Percentiles rank a stretch among this genome's conserved stretches.
These are phyloP conservation scores for Hebeloma cylindrosporum DNA, from an alignment of 768 basidiomycete species.

Conservation along the genomic window DNA sequence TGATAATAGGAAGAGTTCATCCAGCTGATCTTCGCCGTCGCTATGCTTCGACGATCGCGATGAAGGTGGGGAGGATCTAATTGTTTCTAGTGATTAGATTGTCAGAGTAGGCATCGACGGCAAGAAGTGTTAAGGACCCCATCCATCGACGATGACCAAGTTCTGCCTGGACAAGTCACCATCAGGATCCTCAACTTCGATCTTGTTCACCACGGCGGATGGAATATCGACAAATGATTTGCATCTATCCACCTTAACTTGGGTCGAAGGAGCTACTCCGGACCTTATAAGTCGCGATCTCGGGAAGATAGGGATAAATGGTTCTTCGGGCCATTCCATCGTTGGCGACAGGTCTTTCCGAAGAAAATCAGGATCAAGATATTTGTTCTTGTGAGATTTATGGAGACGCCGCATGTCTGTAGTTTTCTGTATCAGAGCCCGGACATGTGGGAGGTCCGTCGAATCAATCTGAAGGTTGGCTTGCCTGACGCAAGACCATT, in stretches of 20 bases:
- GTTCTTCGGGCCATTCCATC: constrained; percentile 12
- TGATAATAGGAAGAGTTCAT: constrained; percentile 53
- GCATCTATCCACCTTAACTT: constrained; percentile 5
- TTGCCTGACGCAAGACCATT: constrained; percentile 4
- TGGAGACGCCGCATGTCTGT: constrained; percentile 21
- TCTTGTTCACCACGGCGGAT: constrained; percentile 6
- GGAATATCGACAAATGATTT: constrained; percentile 13
- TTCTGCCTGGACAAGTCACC: constrained; percentile 45
- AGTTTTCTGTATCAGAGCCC: constrained; percentile 19
- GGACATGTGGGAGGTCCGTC: constrained; percentile 23
- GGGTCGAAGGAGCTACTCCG: constrained; percentile 3
- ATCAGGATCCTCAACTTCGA: constrained; percentile 35
- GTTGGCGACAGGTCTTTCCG: constrained; percentile 5
- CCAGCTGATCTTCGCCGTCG: constrained; percentile 47
- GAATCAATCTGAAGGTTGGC: constrained; percentile 30
- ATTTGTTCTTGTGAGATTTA: constrained; percentile 24
- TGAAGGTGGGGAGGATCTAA: constrained; percentile 41
- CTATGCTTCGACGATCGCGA: constrained; percentile 40
- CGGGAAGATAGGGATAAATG: constrained; percentile 44
- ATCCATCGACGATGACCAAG: constrained; percentile 62
- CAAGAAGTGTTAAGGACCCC: constrained; percentile 42
- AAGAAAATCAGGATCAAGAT: constrained; percentile 23
- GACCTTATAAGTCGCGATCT: constrained; percentile 23
- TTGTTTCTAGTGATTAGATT: constrained; percentile 34
- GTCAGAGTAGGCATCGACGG: background rate